phyloP scores from a whole-genome alignment of 2,329 filamentous ascomycete species.

The Sarocladiaceae sp. region DNA sequence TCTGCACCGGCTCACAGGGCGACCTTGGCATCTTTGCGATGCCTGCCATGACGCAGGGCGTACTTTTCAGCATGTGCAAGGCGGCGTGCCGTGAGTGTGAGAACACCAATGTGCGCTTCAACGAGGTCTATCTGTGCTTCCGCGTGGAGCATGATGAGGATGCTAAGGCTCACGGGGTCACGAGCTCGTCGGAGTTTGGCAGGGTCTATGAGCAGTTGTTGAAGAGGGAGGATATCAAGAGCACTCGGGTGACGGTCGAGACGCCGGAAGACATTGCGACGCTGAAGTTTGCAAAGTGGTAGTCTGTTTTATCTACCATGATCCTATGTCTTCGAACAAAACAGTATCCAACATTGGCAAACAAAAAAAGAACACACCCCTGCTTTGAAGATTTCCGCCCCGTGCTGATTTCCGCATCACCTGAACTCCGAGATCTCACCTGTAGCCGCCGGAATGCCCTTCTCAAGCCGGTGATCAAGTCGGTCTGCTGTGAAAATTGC shows the following conservation, averaged over 20 bases:
- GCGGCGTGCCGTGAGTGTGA: slow-evolving; percentile 22
- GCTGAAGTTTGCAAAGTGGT: slow-evolving; percentile 1
- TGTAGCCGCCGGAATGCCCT: too few relatives aligned
- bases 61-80: slow-evolving; percentile 26
- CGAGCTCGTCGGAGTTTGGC: slow-evolving; percentile 10
- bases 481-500: too few relatives aligned
- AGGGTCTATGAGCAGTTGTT: slow-evolving; percentile 11
- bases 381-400: too few relatives aligned
- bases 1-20: slow-evolving; percentile 24
- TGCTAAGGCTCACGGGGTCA: background rate
- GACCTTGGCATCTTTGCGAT: slow-evolving; percentile 16
- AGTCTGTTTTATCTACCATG: too few relatives aligned
- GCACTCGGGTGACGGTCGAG: background rate
- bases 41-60: slow-evolving; percentile 27
- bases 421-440: too few relatives aligned
- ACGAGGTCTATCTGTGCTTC: slow-evolving; percentile 29
- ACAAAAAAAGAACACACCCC: too few relatives aligned
- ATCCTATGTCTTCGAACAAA: too few relatives aligned
- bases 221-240: slow-evolving; percentile 10
- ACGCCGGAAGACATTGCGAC: slow-evolving; percentile 1
- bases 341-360: too few relatives aligned
- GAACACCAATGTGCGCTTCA: slow-evolving; percentile 29
- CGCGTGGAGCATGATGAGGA: slow-evolving; percentile 17
- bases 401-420: too few relatives aligned
- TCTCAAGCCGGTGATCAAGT: too few relatives aligned